Evolutionary conservation across 495 filamentous ascomycete genomes (phyloP).

Genomic region (Talaromyces trachyspermus): DNA sequence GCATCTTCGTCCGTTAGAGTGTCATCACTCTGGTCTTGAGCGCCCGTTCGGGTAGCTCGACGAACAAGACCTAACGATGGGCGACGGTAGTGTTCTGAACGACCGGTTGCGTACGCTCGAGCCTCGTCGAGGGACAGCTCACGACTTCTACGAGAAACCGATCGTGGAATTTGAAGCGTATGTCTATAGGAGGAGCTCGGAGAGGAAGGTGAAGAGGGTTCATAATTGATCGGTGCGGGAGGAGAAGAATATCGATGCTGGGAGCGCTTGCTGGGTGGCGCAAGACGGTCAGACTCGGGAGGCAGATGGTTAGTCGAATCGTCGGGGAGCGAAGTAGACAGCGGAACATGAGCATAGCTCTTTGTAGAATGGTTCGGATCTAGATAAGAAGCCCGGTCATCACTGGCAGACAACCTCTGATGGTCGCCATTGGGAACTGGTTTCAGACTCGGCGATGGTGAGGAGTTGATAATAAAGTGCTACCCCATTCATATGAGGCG

Average conservation of each 20-base stretch:
- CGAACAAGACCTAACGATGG: conserved; percentile 76
- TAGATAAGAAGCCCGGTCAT: conserved; percentile 22
- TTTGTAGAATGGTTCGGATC: conserved; percentile 22
- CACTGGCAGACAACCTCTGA: conserved; percentile 28
- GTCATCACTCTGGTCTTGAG: conserved; percentile 82
- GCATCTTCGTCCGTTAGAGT: conserved; percentile 83
- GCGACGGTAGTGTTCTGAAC: conserved; percentile 59
- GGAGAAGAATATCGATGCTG: conserved; percentile 72
- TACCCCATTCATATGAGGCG: conserved; percentile 30
- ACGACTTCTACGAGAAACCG: conserved; percentile 43
- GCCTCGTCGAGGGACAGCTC: conserved; percentile 55
- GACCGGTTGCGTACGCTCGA: conserved; percentile 58
- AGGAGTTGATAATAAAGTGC: too few species aligned
- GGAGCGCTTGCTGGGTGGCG: conserved; percentile 28
- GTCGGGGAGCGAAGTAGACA: conserved; percentile 21
- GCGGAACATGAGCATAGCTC: conserved; percentile 26
- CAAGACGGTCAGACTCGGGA: conserved; percentile 33
- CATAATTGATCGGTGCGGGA: conserved; percentile 46
- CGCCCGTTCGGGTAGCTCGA: conserved; percentile 73
- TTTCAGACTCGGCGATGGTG: conserved; percentile 26
- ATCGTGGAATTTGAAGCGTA: conserved; percentile 76
- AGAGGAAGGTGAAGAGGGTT: conserved; percentile 34
- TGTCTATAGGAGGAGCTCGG: conserved; percentile 66
- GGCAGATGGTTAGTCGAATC: conserved; percentile 32
- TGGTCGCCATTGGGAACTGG: conserved; percentile 35